Evolutionary conservation across 768 basidiomycete genomes (phyloP).

Genomic region (Calocera cornea): DNA sequence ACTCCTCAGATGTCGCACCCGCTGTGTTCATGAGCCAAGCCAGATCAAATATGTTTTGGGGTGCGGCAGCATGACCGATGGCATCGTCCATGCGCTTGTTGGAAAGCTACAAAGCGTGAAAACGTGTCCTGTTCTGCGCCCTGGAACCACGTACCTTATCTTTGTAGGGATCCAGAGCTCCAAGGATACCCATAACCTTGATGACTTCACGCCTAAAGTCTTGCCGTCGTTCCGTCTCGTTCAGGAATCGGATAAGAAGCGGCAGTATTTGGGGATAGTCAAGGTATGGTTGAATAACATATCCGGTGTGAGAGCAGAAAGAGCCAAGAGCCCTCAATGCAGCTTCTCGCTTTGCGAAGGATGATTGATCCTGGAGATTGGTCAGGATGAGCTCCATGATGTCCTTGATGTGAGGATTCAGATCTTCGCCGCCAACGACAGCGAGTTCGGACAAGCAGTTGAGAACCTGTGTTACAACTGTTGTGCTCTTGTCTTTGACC

Average conservation of each 20-base stretch:
- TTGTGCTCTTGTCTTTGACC: constrained; percentile 69
- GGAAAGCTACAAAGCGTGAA: constrained; percentile 45
- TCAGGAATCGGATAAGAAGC: constrained; percentile 68
- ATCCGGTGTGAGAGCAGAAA: constrained; percentile 88
- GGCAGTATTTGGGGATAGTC: constrained; percentile 87
- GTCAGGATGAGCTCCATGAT: constrained; percentile 84
- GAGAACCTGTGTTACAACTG: constrained; percentile 82
- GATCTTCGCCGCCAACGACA: constrained; percentile 86
- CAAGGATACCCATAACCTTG: constrained; percentile 88
- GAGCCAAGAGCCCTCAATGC: constrained; percentile 90
- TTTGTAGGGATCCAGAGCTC: constrained; percentile 89
- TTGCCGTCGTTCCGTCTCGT: constrained; percentile 54
- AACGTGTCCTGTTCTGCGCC: constrained; percentile 43
- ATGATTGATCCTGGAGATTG: constrained; percentile 77
- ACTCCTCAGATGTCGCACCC: constrained; percentile 68
- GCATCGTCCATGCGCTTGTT: constrained; percentile 44
- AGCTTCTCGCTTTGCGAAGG: constrained; percentile 72
- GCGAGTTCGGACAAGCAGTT: constrained; percentile 91
- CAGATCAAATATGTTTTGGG: constrained; percentile 28
- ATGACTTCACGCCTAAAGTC: constrained; percentile 76
- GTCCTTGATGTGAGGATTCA: constrained; percentile 64
- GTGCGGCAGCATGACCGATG: constrained; percentile 42
- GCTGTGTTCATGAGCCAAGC: constrained; percentile 26
- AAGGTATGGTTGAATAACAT: constrained; percentile 79
- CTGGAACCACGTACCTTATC: constrained; percentile 52